phyloP scores from a whole-genome alignment of 192 early-diverging fungal species.

The Coemansia sp. region DNA sequence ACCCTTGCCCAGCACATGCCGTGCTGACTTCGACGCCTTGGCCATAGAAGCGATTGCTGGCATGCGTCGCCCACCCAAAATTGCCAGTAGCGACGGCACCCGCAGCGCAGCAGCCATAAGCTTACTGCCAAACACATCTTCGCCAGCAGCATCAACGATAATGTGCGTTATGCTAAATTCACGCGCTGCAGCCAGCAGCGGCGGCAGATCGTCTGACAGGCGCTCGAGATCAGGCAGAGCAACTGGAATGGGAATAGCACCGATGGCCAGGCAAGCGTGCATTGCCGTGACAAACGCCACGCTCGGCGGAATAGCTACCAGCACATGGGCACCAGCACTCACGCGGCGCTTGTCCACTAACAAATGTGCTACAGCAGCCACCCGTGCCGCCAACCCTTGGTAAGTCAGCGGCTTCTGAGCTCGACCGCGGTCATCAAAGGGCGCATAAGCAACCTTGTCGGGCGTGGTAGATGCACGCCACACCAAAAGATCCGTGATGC shows the following conservation, averaged over 20 bases:
- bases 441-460: conserved; percentile 62
- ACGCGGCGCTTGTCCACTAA: conserved; percentile 61
- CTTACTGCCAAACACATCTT: conserved; percentile 66
- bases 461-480: conserved; percentile 67
- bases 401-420: conserved; percentile 67
- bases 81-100: conserved; percentile 41
- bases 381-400: conserved; percentile 65
- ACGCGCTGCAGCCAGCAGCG: conserved; percentile 58
- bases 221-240: conserved; percentile 64
- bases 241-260: conserved; percentile 68
- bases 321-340: conserved; percentile 56
- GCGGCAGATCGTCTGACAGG: conserved; percentile 66
- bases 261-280: conserved; percentile 80
- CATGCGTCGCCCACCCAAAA: conserved; percentile 44
- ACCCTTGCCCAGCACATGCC: conserved; percentile 59
- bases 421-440: conserved; percentile 59
- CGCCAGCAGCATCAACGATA: conserved; percentile 62
- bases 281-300: conserved; percentile 67
- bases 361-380: conserved; percentile 63
- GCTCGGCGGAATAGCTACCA: conserved; percentile 67
- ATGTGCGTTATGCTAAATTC: conserved; percentile 63
- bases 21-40: conserved; percentile 66
- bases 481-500: conserved; percentile 68
- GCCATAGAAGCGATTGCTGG: conserved; percentile 61
- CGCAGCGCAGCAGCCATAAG: conserved; percentile 58